Base-by-base conservation (phyloP, 345 rosid species). In the Capsella bursapastoris region DNA sequence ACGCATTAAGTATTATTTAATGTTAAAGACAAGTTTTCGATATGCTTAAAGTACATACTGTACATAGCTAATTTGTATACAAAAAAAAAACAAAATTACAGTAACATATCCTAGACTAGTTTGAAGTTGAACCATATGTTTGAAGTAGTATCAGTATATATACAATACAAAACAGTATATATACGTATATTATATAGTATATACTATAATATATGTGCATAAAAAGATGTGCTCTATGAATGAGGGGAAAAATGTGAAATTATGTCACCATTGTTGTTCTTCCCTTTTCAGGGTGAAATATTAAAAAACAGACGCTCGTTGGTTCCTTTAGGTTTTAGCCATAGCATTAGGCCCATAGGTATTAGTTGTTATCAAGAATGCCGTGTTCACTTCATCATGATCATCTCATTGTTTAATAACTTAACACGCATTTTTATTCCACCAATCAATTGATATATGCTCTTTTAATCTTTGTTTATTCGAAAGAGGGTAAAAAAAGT, bases 381-480 rank as follows among this genome's bases (percentile, higher is more conserved):
- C 18, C 79, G 73, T 60, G 73, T 68, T 61, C 14, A 59, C 68
- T 51, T 75, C 49, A 31, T 28, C 69, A 68, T 52, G 63, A 44
- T 60, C 73, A 44, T 61, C 49, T 51, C 68, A 60, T 75, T 75
- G 68, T 32, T 43, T 75, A 22, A 22, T 34, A 50, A 31, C 25
- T 18, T 18, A 66, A 74, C 78, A 74, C 37, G 41, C 59, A 45
- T 15, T 65, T 22, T 57, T 55, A 48, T 7, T 7, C 25, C 57
- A 27, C 15, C 34, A 22, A n/a, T 32, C 14, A 22, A 29, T 16
- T 27, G 15, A 12, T 25, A 13, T 52, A 52, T 18, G 22, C 1
- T 18, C 1, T 18, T 13, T 18, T 53, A 3, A 41, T 50, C 25
- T 6, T 3, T 34, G 25, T 13, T 8, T 1, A 6, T 9, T 2